Evolutionary conservation across 2,329 filamentous ascomycete genomes (phyloP).

Genomic region (Trichoderma arundinaceum): DNA sequence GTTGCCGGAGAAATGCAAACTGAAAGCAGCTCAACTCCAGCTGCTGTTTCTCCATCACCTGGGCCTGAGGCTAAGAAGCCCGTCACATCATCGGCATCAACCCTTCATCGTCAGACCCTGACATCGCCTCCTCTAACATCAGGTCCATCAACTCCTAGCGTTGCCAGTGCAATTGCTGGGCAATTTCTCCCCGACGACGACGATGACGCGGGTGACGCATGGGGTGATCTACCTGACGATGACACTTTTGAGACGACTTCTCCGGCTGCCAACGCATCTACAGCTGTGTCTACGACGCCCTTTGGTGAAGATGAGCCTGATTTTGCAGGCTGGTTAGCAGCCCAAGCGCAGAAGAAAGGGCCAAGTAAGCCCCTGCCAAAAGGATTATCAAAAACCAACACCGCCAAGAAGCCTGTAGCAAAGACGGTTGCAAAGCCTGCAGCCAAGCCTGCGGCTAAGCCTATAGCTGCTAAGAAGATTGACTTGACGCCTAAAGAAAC

Average conservation of each 20-base stretch:
- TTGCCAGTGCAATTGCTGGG: constrained; percentile 50
- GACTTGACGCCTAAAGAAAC: constrained; percentile 68
- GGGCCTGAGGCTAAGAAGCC: constrained; percentile 47
- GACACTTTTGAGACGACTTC: constrained; percentile 46
- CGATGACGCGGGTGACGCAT: constrained; percentile 72
- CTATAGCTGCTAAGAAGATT: constrained; percentile 66
- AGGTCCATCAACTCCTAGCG: constrained; percentile 54
- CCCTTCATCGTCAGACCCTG: constrained; percentile 65
- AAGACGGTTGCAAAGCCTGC: constrained; percentile 49
- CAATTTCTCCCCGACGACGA: constrained; percentile 62
- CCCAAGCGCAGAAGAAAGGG: constrained; percentile 77
- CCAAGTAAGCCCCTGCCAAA: constrained; percentile 75
- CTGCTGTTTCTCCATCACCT: constrained; percentile 50
- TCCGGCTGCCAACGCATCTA: constrained; percentile 44
- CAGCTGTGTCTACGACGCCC: constrained; percentile 51
- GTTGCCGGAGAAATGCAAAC: constrained; percentile 85
- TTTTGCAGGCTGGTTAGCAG: constrained; percentile 93
- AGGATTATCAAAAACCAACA: constrained; percentile 70
- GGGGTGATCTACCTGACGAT: constrained; percentile 65
- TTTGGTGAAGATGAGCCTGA: constrained; percentile 92
- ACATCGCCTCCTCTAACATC: constrained; percentile 57
- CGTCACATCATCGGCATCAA: constrained; percentile 59
- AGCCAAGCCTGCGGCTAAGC: constrained; percentile 49
- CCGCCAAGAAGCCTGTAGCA: constrained; percentile 49
- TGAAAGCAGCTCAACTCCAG: constrained; percentile 52